A percentile compares a stretch with the other conserved stretches of the same genome.
Evolutionary conservation across 2,329 filamentous ascomycete species (phyloP).

Genomic region (Cercospora sp.): DNA sequence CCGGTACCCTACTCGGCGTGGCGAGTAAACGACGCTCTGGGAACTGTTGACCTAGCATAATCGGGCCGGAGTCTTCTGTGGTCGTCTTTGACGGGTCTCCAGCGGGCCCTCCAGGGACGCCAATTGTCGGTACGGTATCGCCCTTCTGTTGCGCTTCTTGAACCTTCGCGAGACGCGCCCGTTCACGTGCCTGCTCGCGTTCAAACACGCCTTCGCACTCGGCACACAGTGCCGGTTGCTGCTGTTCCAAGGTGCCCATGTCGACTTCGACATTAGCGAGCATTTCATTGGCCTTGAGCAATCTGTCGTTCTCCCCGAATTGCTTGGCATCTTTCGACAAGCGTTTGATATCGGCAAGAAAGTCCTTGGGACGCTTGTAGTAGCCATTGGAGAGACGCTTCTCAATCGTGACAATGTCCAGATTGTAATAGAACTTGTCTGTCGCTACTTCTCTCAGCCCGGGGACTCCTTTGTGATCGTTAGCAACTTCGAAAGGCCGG

Average conservation of each 20-base stretch:
- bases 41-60: slow-evolving; percentile 63
- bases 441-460: slow-evolving; percentile 74
- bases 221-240: slow-evolving; percentile 60
- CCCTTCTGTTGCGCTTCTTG: slow-evolving; percentile 65
- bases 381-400: slow-evolving; percentile 96
- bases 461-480: slow-evolving; percentile 74
- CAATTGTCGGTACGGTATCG: slow-evolving; percentile 48
- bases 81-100: slow-evolving; percentile 46
- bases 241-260: slow-evolving; percentile 71
- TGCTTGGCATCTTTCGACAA: slow-evolving; percentile 82
- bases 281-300: slow-evolving; percentile 87
- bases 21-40: slow-evolving; percentile 52
- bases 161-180: slow-evolving; percentile 48
- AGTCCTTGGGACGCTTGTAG: slow-evolving; percentile 88
- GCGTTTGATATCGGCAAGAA: slow-evolving; percentile 80
- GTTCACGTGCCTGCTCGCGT: slow-evolving; percentile 67
- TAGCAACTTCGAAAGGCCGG: slow-evolving; percentile 76
- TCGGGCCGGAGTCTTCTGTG: slow-evolving; percentile 48
- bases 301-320: slow-evolving; percentile 77
- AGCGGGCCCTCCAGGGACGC: slow-evolving; percentile 43
- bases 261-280: slow-evolving; percentile 93
- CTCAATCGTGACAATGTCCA: slow-evolving; percentile 90
- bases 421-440: slow-evolving; percentile 89
- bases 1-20: slow-evolving; percentile 56
- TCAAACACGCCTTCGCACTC: slow-evolving; percentile 83